A percentile compares a stretch with the other conserved stretches of the same genome.
Evolutionary conservation across 306 rosid genomes (phyloP).

Genomic region (Elaeagnus macrophylla): DNA sequence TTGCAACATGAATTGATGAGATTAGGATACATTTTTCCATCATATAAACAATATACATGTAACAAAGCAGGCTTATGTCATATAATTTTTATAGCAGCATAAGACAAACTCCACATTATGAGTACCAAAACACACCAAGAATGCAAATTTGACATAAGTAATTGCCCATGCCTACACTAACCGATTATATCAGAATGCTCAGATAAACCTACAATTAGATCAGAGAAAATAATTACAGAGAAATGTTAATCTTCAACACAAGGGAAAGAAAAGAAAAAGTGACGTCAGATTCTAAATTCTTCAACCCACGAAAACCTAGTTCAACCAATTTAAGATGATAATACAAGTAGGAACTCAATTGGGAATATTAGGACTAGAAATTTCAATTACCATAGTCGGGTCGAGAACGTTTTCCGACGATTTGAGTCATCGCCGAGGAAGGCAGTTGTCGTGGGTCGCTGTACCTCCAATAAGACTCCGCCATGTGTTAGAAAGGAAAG

Average conservation of each 20-base stretch:
- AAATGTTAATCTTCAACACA: too few species aligned
- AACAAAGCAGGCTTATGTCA: too few species aligned
- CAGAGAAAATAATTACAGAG: too few species aligned
- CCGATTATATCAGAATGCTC: not conserved
- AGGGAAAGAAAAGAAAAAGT: too few species aligned
- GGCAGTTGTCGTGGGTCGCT: constrained; percentile 58
- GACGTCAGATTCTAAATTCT: constrained; percentile 1
- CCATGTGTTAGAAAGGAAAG: constrained; percentile 27
- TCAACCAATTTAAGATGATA: not conserved
- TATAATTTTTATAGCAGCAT: too few species aligned
- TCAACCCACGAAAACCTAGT: not conserved
- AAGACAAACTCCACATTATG: not conserved
- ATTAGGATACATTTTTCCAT: too few species aligned
- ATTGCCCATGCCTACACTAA: not conserved
- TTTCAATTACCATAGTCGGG: constrained; percentile 56
- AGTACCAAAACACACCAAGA: not conserved
- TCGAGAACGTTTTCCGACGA: constrained; percentile 78
- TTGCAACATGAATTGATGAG: too few species aligned
- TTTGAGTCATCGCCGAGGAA: constrained; percentile 35
- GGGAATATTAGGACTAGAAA: not conserved
- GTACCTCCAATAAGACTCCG: constrained; percentile 91
- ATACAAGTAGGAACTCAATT: too few species aligned
- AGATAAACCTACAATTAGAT: too few species aligned
- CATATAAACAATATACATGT: too few species aligned
- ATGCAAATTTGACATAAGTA: not conserved